A percentile compares a stretch with the other conserved stretches of the same genome.
phyloP scores from a whole-genome alignment of 306 rosid species.

The Medicago lupulina region DNA sequence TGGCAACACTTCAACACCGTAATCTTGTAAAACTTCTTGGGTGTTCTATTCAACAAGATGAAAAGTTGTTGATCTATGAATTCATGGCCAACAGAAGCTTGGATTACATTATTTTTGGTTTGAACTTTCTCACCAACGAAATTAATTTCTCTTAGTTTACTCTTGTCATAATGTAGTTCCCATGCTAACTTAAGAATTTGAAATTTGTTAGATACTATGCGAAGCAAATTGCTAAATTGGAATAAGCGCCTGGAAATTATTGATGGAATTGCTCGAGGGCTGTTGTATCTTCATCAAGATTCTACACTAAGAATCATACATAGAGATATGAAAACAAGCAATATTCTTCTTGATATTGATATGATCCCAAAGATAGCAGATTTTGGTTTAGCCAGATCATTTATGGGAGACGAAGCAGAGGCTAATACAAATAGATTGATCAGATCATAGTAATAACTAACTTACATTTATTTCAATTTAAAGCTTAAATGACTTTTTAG shows the following conservation, averaged over 20 bases:
- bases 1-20: slow-evolving; percentile 42
- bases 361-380: slow-evolving; percentile 40
- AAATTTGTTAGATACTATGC: not conserved
- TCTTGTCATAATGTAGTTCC: not conserved
- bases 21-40: slow-evolving; percentile 40
- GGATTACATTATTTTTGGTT: slow-evolving; percentile 37
- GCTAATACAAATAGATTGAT: slow-evolving; percentile 36
- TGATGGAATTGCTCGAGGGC: slow-evolving; percentile 24
- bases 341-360: slow-evolving; percentile 26
- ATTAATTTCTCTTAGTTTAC: not conserved
- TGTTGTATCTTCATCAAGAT: slow-evolving; percentile 32
- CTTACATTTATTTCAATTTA: not conserved
- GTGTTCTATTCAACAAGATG: slow-evolving; percentile 29
- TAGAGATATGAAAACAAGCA: slow-evolving; percentile 36
- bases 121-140: not conserved
- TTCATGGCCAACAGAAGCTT: slow-evolving; percentile 40
- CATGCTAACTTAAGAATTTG: not conserved
- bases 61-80: slow-evolving; percentile 33
- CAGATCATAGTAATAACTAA: slow-evolving; percentile 21
- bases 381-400: slow-evolving; percentile 36
- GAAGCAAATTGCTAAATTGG: slow-evolving; percentile 1
- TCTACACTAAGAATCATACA: slow-evolving; percentile 29
- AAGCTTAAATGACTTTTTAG: not conserved
- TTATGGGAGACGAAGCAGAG: slow-evolving; percentile 24
- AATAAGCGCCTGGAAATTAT: slow-evolving; percentile 25